Base-by-base conservation (phyloP, 768 basidiomycete species). In the Cystobasidium tubakii region DNA sequence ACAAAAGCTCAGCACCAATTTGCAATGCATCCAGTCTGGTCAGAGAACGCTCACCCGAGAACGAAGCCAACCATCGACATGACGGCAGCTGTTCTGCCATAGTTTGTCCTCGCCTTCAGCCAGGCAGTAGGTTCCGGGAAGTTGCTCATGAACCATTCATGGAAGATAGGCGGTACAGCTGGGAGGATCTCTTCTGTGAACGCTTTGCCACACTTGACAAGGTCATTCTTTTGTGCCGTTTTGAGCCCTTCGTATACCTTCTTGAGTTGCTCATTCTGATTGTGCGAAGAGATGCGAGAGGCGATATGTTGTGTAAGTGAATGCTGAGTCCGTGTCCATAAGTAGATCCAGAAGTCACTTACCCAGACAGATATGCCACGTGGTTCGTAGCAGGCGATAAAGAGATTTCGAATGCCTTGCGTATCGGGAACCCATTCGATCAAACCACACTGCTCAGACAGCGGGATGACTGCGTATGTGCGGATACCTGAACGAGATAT, bases 61-160 rank as follows among this genome's bases (percentile, higher is more conserved):
- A 99, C 92, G 78, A 90, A 95, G 13, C 96, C 96, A 25, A 98
- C 90, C 90, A 99, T 98, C 0, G 90, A 96, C 89, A 96, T 98
- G 67, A 98, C 96, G 0, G 95, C 96, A 0, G 90, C 86, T 0
- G 95, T 96, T 53, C 95, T 85, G 2, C 86, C 88, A 79, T 94
- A 99, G 0, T 87, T 84, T 77, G 91, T 81, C n/a, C 95, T 87
- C 80, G 90, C 90, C 0, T 88, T 86, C 19, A 98, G 85, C 96
- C 96, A 99, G 0, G 91, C 90, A 0, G 90, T 88, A 0, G 96
- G 96, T 77, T 99, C 96, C 0, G 96, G 94, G 82, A 98, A 98
- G 0, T 90, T 94, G 80, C 92, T 90, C 39, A 95, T 82, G 81
- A 99, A 98, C 96, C 96, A 99, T 76, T 96, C 91, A 77, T 95